Percentiles rank a stretch among this genome's conserved stretches.
These are phyloP conservation scores for Martensiomyces pterosporus DNA, from an alignment of 192 early-diverging fungal genomes.

Conservation along the genomic window DNA sequence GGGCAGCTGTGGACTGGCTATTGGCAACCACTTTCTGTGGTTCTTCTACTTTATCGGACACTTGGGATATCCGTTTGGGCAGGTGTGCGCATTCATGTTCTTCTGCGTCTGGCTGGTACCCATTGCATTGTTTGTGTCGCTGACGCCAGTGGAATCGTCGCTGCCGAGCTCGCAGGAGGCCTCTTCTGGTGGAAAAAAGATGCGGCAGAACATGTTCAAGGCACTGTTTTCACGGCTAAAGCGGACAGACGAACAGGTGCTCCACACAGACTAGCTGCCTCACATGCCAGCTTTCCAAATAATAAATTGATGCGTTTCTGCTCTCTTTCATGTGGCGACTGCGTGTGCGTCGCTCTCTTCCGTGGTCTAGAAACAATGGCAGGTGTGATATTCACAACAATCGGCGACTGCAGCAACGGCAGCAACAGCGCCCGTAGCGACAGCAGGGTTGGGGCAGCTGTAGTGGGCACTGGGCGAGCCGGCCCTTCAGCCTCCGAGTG, in stretches of 20 bases:
- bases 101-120: constrained; percentile 94
- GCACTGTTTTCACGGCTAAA: constrained; percentile 15
- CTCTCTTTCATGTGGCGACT: too few species aligned
- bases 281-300: background rate
- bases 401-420: too few species aligned
- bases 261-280: constrained; percentile 22
- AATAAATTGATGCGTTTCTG: too few species aligned
- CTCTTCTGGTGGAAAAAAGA: constrained; percentile 8
- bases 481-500: too few species aligned
- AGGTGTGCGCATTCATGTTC: constrained; percentile 89
- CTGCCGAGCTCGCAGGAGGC: constrained; percentile 51
- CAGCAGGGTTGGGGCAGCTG: too few species aligned
- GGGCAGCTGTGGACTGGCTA: constrained; percentile 72
- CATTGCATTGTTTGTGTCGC: constrained; percentile 86
- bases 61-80: constrained; percentile 65
- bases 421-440: too few species aligned
- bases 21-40: constrained; percentile 92
- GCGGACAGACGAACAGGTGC: constrained; percentile 14
- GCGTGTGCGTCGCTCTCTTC: too few species aligned
- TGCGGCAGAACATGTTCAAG: constrained; percentile 33
- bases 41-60: constrained; percentile 82
- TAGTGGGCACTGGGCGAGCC: too few species aligned
- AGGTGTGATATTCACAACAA: too few species aligned
- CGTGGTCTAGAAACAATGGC: too few species aligned
- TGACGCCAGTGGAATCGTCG: constrained; percentile 49